Conservation (phyloP, 2,329 filamentous ascomycete genomes). For the Tolypocladium tropicale region DNA sequence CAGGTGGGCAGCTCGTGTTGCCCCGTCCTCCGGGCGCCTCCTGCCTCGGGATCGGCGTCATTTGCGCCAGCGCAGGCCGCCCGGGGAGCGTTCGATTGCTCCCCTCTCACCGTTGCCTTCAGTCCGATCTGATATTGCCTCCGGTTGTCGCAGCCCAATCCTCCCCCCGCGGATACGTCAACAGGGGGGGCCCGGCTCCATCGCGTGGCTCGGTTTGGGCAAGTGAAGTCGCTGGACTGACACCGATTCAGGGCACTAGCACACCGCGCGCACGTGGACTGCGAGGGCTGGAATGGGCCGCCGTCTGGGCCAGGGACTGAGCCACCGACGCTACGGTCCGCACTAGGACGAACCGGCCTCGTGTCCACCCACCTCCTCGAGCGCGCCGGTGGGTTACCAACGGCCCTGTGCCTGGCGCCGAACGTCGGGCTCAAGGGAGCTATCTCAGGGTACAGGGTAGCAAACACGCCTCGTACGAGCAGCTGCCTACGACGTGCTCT, state of each 20-base stretch:
- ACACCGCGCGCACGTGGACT: neutral
- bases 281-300: neutral
- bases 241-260: neutral
- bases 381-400: neutral
- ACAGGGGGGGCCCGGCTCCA: neutral
- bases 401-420: neutral
- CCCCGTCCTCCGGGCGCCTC: neutral
- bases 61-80: neutral
- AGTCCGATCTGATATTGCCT: neutral
- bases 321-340: neutral
- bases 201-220: neutral
- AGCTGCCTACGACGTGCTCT: too few species aligned
- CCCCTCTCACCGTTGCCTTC: neutral
- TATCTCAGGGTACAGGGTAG: neutral
- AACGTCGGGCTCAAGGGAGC: neutral
- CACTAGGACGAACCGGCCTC: neutral
- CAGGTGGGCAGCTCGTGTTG: neutral
- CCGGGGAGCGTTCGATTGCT: neutral
- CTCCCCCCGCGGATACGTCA: neutral
- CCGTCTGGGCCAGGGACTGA: neutral
- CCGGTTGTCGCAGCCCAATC: neutral
- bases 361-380: neutral
- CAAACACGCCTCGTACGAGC: neutral
- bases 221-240: neutral
- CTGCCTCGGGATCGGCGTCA: neutral